Percentiles rank a stretch among this genome's conserved stretches.
Evolutionary conservation across 768 basidiomycete genomes (phyloP).

Genomic region (Leccinum rimulosum): DNA sequence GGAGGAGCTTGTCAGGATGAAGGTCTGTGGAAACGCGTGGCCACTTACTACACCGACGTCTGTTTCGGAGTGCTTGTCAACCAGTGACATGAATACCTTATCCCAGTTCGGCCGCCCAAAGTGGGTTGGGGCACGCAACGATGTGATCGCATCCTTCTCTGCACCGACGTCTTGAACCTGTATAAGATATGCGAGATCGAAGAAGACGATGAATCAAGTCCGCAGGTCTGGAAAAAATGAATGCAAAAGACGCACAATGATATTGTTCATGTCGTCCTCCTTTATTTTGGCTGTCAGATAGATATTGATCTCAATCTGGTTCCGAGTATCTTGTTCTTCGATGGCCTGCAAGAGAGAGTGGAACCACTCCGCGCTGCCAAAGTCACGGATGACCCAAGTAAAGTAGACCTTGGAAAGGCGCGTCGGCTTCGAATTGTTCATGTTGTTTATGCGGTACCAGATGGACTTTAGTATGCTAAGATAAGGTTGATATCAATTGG

Average conservation of each 20-base stretch:
- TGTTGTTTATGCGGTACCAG: conserved; percentile 95
- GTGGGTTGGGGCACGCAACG: conserved; percentile 87
- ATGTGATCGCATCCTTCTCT: conserved; percentile 88
- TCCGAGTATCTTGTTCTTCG: conserved; percentile 86
- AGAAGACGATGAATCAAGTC: conserved; percentile 1
- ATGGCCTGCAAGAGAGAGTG: conserved; percentile 90
- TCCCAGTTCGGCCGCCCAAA: conserved; percentile 91
- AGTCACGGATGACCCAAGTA: conserved; percentile 94
- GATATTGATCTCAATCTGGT: conserved; percentile 90
- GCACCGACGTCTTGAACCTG: conserved; percentile 88
- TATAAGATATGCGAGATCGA: neutral
- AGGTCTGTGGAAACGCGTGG: neutral
- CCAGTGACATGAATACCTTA: conserved; percentile 67
- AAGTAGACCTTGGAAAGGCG: conserved; percentile 90
- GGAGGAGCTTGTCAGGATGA: neutral
- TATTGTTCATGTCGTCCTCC: conserved; percentile 93
- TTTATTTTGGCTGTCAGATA: conserved; percentile 90
- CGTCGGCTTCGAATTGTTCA: conserved; percentile 70
- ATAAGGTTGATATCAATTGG: conserved; percentile 3
- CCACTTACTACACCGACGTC: conserved; percentile 77
- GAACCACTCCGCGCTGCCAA: conserved; percentile 90
- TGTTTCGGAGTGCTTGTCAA: conserved; percentile 81
- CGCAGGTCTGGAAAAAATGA: neutral
- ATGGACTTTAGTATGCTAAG: conserved; percentile 82
- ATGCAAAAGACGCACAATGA: conserved; percentile 54